Base-by-base conservation (phyloP, 768 basidiomycete species). In the Dendrothele bispora region DNA sequence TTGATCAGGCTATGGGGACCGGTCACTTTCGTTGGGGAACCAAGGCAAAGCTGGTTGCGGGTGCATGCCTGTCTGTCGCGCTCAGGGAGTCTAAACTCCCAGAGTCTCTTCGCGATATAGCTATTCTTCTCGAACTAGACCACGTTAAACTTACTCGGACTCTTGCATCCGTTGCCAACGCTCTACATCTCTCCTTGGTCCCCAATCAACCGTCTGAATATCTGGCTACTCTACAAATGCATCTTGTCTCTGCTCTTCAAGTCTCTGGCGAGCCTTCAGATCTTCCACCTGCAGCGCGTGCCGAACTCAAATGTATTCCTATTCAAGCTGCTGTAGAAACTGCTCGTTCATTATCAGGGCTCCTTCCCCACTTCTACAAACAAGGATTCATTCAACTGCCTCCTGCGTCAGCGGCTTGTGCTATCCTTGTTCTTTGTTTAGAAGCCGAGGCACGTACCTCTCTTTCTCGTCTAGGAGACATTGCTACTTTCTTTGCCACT, bases 21-120 rank as follows among this genome's bases (percentile, higher is more conserved):
- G 79, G 77, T 12, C 62, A 70, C 8, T 84, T 80, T 59, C 79
- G 78, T 29, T 93, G 89, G 89, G 90, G 91, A 29, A 74, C 80
- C 43, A 83, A 76, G 53, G 83, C 89, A 18, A 88, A 79, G 62
- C 68, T 80, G 36, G 73, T 80, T 11, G 84, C 86, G 0, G 91
- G 81, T 11, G 86, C 84, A 2, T 79, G 83, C 38, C 68, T 91
- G 22, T 76, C 82, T 21, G 75, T 91, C 46, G 82, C 87, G 5
- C 70, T 91, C 35, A 83, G 89, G 41, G 85, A 91, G 68, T 73
- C 77, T 48, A 80, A 73, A 56, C 83, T 79, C 48, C 80, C 85
- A 24, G 84, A 87, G 60, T 78, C 79, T 11, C 70, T 91, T 39
- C 73, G 72, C 43, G 81, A 88, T 52, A 80, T 93, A 51, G 83